These are phyloP conservation scores for Bocquillonia castaneifolia DNA, from an alignment of 441 rosid species.

Conservation along the genomic window DNA sequence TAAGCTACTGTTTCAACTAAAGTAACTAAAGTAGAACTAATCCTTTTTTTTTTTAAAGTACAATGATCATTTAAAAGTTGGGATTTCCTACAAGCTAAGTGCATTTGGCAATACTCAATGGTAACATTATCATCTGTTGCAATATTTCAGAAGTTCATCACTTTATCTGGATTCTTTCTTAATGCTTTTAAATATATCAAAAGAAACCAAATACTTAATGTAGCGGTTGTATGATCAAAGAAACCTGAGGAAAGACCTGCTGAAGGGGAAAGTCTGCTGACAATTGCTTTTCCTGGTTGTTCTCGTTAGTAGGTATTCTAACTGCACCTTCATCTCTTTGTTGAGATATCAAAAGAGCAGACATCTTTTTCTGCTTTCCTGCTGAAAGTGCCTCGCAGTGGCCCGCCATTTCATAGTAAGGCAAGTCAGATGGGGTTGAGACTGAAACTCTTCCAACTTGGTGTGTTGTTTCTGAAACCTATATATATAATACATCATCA, in stretches of 20 bases:
- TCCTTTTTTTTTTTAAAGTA: no score
- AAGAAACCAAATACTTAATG: not conserved
- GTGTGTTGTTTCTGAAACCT: slow-evolving; percentile 66
- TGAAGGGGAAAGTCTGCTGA: slow-evolving; percentile 19
- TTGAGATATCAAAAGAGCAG: slow-evolving; percentile 43
- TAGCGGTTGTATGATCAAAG: slow-evolving; percentile 1
- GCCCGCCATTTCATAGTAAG: slow-evolving; percentile 74
- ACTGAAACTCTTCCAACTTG: slow-evolving; percentile 69
- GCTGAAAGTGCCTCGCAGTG: slow-evolving; percentile 77
- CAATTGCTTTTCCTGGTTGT: slow-evolving; percentile 20
- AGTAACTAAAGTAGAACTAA: no score
- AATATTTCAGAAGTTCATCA: not conserved
- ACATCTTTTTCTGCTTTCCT: slow-evolving; percentile 83
- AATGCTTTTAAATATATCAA: not conserved
- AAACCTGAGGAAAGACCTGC: slow-evolving; percentile 16
- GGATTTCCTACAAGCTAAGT: not conserved
- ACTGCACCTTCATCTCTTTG: slow-evolving; percentile 36
- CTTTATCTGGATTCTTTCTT: not conserved
- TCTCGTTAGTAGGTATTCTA: slow-evolving; percentile 16
- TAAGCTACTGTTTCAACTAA: not conserved
- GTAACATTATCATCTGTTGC: not conserved
- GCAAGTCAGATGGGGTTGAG: slow-evolving; percentile 56
- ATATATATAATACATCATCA: slow-evolving; percentile 11
- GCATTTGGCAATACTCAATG: not conserved
- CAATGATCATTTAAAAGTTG: no score